Percentiles rank a stretch among this genome's conserved stretches.
These are phyloP conservation scores for Crataegus laevigata DNA, from an alignment of 306 rosid species.

Conservation along the genomic window DNA sequence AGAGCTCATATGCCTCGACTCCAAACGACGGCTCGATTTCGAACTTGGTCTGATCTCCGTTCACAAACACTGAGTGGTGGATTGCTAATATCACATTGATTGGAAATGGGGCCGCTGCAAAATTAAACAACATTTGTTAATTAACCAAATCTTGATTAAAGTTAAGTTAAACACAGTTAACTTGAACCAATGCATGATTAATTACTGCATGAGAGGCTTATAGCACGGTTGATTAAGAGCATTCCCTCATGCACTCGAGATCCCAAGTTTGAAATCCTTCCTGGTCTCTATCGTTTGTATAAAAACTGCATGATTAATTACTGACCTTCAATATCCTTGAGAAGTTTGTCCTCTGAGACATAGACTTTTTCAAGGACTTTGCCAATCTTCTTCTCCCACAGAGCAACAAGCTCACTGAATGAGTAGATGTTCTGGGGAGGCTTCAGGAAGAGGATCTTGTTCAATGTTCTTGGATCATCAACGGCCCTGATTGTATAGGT, in stretches of 20 bases:
- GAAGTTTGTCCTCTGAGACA: conserved; percentile 65
- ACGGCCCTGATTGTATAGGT: conserved; percentile 27
- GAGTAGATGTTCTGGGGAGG: conserved; percentile 43
- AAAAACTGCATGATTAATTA: background rate
- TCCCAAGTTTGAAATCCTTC: too few species aligned
- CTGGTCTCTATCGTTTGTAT: too few species aligned
- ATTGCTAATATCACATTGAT: conserved; percentile 53
- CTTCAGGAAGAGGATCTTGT: conserved; percentile 30
- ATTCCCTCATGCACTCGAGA: too few species aligned
- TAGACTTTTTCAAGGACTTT: conserved; percentile 31
- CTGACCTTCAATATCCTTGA: conserved; percentile 66
- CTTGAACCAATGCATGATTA: background rate
- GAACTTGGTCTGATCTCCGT: conserved; percentile 83
- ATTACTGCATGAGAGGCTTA: background rate
- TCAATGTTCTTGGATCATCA: conserved; percentile 40
- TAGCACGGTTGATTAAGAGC: too few species aligned
- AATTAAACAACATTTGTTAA: too few species aligned
- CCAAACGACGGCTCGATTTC: conserved; percentile 79
- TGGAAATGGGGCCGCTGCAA: conserved; percentile 75
- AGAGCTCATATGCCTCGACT: conserved; percentile 68
- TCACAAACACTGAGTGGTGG: conserved; percentile 67
- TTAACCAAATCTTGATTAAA: background rate
- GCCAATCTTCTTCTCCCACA: conserved; percentile 38
- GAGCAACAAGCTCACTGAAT: conserved; percentile 25
- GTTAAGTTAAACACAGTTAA: too few species aligned